Percentiles rank a stretch among this genome's conserved stretches.
Conservation (phyloP, 139 green algal genomes). For the Closterium sp. region DNA sequence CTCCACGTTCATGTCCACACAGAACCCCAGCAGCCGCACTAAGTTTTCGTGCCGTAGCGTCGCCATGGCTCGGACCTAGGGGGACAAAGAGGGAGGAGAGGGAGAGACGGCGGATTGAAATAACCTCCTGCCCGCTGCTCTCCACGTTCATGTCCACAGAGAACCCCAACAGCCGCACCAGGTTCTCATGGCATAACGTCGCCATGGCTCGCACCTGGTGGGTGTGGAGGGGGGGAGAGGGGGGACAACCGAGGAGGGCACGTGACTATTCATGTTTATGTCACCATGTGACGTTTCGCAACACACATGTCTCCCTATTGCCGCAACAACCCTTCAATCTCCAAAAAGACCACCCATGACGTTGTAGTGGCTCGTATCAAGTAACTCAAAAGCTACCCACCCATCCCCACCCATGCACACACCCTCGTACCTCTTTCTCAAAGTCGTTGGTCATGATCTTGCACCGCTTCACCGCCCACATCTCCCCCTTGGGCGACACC, state of each 20-base stretch:
- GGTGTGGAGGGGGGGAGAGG: neutral
- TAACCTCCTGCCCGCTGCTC: too few relatives aligned
- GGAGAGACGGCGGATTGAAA: too few relatives aligned
- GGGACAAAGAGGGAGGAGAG: too few relatives aligned
- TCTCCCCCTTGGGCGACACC: neutral
- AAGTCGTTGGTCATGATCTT: conserved; percentile 3
- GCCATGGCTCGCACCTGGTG: neutral
- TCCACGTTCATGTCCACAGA: neutral
- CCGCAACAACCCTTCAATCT: too few relatives aligned
- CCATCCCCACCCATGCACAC: neutral
- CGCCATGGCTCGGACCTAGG: too few relatives aligned
- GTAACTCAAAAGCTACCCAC: neutral
- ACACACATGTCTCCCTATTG: too few relatives aligned
- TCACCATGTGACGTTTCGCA: too few relatives aligned
- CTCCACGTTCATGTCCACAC: neutral
- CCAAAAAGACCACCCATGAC: too few relatives aligned
- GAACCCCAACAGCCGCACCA: neutral
- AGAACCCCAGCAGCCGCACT: neutral
- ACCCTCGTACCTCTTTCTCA: conserved; percentile 6
- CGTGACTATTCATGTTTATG: too few relatives aligned
- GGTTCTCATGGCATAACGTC: neutral
- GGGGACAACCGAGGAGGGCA: too few relatives aligned
- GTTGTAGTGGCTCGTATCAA: too few relatives aligned
- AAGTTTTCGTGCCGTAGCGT: neutral
- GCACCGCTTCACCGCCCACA: neutral